These are phyloP conservation scores for Rhododendron ovatum DNA, from an alignment of 148 eudicot genomes.

Conservation along the genomic window DNA sequence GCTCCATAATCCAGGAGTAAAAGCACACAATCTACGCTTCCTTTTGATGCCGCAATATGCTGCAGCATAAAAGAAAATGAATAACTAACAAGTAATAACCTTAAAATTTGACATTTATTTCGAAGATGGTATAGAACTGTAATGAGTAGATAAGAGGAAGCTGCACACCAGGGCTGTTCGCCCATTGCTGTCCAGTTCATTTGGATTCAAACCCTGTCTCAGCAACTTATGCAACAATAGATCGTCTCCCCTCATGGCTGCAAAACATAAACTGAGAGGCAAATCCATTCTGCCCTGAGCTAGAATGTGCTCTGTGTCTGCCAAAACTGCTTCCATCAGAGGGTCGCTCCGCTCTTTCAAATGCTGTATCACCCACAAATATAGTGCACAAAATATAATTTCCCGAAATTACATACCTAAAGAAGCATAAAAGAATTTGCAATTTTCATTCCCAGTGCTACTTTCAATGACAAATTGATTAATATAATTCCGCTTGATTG, in stretches of 20 bases:
- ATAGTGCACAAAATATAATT: not conserved
- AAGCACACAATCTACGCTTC: slow-evolving; percentile 45
- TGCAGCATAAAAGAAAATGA: slow-evolving; percentile 19
- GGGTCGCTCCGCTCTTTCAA: slow-evolving; percentile 43
- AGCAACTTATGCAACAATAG: slow-evolving; percentile 58
- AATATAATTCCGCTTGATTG: not conserved
- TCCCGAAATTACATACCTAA: not conserved
- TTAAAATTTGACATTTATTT: not conserved
- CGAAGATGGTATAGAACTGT: not conserved
- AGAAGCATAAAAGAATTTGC: not conserved
- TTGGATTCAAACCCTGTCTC: slow-evolving; percentile 53
- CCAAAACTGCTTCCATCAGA: slow-evolving; percentile 38
- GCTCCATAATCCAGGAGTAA: slow-evolving; percentile 69
- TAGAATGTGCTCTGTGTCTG: slow-evolving; percentile 53
- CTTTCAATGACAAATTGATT: not conserved
- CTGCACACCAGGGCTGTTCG: slow-evolving; percentile 56
- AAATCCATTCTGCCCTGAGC: slow-evolving; percentile 66
- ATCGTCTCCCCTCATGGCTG: slow-evolving; percentile 63
- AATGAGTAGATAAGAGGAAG: not conserved
- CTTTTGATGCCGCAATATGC: slow-evolving; percentile 75
- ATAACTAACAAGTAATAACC: not conserved
- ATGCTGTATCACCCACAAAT: slow-evolving; percentile 38
- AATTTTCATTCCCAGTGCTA: not conserved
- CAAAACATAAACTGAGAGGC: slow-evolving; percentile 74
- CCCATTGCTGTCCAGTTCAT: slow-evolving; percentile 54